These are phyloP conservation scores for Coccinonectria pachysandricola DNA, from an alignment of 2,329 filamentous ascomycete genomes.

Conservation along the genomic window DNA sequence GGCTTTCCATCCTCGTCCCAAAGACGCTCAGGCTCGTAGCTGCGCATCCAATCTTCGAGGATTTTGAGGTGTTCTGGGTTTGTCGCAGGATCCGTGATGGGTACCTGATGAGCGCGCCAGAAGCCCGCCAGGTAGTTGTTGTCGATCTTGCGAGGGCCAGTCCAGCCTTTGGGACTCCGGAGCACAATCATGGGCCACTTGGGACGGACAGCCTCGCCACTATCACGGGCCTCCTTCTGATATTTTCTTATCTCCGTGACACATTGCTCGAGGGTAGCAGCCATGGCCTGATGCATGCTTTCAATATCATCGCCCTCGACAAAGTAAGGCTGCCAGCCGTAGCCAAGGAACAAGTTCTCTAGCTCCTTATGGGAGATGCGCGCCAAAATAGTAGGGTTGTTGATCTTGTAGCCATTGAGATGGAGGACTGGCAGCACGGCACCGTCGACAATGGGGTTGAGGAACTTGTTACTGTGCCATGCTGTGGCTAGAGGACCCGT, in stretches of 20 bases:
- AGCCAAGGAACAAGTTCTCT: constrained; percentile 57
- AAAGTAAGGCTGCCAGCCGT: constrained; percentile 72
- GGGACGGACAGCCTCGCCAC: constrained; percentile 58
- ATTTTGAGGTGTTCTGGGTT: constrained; percentile 57
- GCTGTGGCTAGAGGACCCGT: constrained; percentile 68
- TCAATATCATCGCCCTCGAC: constrained; percentile 66
- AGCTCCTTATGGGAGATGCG: constrained; percentile 67
- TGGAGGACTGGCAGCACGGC: constrained; percentile 70
- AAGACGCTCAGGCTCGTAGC: constrained; percentile 62
- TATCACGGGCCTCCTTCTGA: constrained; percentile 62
- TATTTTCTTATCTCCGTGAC: constrained; percentile 57
- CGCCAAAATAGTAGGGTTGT: constrained; percentile 65
- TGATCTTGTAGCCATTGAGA: constrained; percentile 79
- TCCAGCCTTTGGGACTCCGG: constrained; percentile 72
- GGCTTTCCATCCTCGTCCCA: constrained; percentile 57
- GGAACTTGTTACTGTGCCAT: constrained; percentile 76
- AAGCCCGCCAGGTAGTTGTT: constrained; percentile 64
- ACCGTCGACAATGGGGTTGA: constrained; percentile 69
- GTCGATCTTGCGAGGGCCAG: constrained; percentile 60
- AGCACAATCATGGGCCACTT: constrained; percentile 73
- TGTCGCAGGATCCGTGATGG: constrained; percentile 57
- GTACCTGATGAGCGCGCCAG: constrained; percentile 71
- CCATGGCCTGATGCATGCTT: constrained; percentile 76
- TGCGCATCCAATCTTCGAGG: constrained; percentile 68
- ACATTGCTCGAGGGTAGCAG: constrained; percentile 62